These are phyloP conservation scores for Phoma sp. DNA, from an alignment of 2,329 filamentous ascomycete genomes.

Conservation along the genomic window DNA sequence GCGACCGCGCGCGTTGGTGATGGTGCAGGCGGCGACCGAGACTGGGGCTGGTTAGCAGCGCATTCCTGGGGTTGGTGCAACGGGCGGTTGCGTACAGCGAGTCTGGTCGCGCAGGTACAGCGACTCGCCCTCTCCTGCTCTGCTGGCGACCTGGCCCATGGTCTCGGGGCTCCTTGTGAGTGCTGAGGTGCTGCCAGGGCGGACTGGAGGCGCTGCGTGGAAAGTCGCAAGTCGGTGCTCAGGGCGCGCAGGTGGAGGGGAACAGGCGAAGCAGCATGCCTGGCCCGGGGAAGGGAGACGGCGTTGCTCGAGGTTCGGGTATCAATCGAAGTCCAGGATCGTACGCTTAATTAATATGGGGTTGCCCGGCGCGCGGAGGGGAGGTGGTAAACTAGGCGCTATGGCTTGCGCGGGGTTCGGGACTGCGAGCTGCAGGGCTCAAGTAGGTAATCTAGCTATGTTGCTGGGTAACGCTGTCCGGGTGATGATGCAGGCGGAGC, in stretches of 20 bases:
- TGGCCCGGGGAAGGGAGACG: conserved; percentile 22
- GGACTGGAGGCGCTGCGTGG: conserved; percentile 21
- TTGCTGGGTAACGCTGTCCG: conserved; percentile 14
- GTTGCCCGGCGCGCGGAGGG: conserved; percentile 32
- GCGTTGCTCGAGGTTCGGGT: conserved; percentile 17
- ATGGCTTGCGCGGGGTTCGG: conserved; percentile 24
- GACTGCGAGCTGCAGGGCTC: neutral
- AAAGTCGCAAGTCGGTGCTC: conserved; percentile 28
- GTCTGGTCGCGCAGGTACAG: conserved; percentile 91
- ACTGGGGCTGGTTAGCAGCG: conserved; percentile 62
- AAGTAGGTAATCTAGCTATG: conserved; percentile 2
- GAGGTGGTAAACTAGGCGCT: conserved; percentile 24
- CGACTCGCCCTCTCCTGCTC: conserved; percentile 75
- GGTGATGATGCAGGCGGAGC: neutral
- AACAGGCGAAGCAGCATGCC: conserved; percentile 40
- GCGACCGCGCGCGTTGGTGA: conserved; percentile 80
- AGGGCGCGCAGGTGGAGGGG: conserved; percentile 31
- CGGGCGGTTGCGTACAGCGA: conserved; percentile 68
- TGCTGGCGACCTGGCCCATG: conserved; percentile 94
- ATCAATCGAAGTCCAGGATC: conserved; percentile 22
- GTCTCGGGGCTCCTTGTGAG: conserved; percentile 20
- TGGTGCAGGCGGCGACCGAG: conserved; percentile 80
- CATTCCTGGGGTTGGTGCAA: conserved; percentile 1
- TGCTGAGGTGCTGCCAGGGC: conserved; percentile 17
- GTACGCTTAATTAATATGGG: conserved; percentile 41